Conservation (phyloP, 2,329 filamentous ascomycete genomes). For the Chaetomium sp. region DNA sequence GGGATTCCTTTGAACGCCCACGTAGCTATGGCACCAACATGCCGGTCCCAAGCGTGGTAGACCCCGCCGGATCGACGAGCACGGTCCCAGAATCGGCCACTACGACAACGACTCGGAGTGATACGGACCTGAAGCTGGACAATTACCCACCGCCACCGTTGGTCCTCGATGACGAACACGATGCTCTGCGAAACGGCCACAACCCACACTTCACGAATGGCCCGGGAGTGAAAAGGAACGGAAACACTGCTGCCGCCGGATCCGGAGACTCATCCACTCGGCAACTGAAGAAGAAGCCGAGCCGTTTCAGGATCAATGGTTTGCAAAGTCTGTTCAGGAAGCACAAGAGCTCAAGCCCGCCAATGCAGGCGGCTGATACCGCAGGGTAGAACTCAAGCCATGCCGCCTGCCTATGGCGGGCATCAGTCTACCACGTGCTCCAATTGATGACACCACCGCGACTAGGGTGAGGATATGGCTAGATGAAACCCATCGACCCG, state of each 20-base stretch:
- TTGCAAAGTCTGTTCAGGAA: slow-evolving; percentile 43
- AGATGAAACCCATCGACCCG: too few species aligned
- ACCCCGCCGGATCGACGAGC: slow-evolving; percentile 31
- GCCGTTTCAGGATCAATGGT: slow-evolving; percentile 57
- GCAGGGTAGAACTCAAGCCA: slow-evolving; percentile 19
- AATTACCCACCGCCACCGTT: slow-evolving; percentile 1
- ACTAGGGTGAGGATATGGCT: too few species aligned
- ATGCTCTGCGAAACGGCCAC: slow-evolving; percentile 20
- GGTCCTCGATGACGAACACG: slow-evolving; percentile 28
- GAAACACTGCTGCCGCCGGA: slow-evolving; percentile 29
- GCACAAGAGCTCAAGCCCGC: slow-evolving; percentile 40
- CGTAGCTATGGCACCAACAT: slow-evolving; percentile 29
- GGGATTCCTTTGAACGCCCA: slow-evolving; percentile 48
- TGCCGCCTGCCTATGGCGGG: background rate
- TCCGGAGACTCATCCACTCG: slow-evolving; percentile 30
- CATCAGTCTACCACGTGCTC: background rate
- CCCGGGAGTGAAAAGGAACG: slow-evolving; percentile 30
- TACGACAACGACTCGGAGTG: slow-evolving; percentile 21
- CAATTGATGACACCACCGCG: background rate
- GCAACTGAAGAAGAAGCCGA: slow-evolving; percentile 54
- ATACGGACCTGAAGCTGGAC: slow-evolving; percentile 10
- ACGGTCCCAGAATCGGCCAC: slow-evolving; percentile 26
- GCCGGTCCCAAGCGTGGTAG: slow-evolving; percentile 35
- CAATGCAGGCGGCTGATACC: slow-evolving; percentile 27
- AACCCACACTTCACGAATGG: slow-evolving; percentile 14